These are phyloP conservation scores for Fremontodendron californicum DNA, from an alignment of 345 rosid genomes.

Conservation along the genomic window DNA sequence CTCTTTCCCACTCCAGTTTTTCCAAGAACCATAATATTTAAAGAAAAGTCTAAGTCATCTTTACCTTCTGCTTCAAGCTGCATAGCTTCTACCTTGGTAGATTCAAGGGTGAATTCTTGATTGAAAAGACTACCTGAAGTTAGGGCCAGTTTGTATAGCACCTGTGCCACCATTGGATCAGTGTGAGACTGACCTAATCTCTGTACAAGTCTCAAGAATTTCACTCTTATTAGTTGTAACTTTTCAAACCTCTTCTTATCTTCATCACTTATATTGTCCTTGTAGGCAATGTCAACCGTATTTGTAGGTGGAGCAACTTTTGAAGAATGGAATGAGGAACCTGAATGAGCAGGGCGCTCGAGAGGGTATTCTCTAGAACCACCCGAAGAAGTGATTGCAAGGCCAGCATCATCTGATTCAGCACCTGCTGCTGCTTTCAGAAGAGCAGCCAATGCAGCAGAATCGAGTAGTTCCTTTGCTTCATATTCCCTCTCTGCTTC, in stretches of 20 bases:
- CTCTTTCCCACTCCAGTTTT: slow-evolving; percentile 5
- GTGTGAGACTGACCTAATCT: slow-evolving; percentile 42
- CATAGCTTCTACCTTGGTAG: slow-evolving; percentile 31
- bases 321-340: slow-evolving; percentile 19
- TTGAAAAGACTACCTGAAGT: slow-evolving; percentile 25
- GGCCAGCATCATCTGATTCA: slow-evolving; percentile 20
- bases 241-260: slow-evolving; percentile 46
- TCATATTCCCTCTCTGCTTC: slow-evolving; percentile 11
- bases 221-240: slow-evolving; percentile 43
- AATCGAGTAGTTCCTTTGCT: slow-evolving; percentile 25
- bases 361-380: slow-evolving; percentile 22
- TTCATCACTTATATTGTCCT: slow-evolving; percentile 32
- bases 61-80: slow-evolving; percentile 45
- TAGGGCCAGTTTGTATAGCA: slow-evolving; percentile 30
- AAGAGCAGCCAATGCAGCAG: slow-evolving; percentile 32
- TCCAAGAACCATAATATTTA: slow-evolving; percentile 51
- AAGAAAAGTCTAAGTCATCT: slow-evolving; percentile 43
- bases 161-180: slow-evolving; percentile 43
- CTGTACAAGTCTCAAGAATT: slow-evolving; percentile 55
- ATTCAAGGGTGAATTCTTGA: slow-evolving; percentile 29
- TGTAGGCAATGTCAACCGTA: not conserved
- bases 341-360: slow-evolving; percentile 18
- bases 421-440: slow-evolving; percentile 31
- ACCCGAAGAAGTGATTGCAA: slow-evolving; percentile 12
- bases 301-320: slow-evolving; percentile 15